Evolutionary conservation across 2,329 filamentous ascomycete species (phyloP).

Genomic region (Fusarium brachygibbosum): DNA sequence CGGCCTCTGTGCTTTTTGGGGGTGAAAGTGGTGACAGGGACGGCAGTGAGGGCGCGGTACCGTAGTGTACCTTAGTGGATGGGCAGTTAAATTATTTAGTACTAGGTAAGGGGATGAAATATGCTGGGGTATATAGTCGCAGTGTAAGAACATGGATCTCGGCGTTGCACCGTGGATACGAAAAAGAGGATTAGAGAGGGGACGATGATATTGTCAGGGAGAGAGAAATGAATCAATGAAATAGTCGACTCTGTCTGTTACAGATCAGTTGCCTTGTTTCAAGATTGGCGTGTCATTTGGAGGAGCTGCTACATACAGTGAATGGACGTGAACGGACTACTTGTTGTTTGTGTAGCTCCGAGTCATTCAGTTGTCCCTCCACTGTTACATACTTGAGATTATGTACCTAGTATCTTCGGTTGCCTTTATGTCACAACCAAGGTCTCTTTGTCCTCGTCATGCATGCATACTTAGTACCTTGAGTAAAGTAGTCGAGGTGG

Average conservation of each 20-base stretch:
- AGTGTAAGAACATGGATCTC: conserved; percentile 42
- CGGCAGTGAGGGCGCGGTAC: conserved; percentile 34
- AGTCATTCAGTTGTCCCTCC: neutral
- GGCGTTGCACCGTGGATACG: conserved; percentile 34
- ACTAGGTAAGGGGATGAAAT: conserved; percentile 43
- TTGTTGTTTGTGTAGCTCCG: conserved; percentile 19
- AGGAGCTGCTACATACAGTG: conserved; percentile 10
- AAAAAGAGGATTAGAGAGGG: conserved; percentile 29
- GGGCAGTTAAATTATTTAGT: conserved; percentile 44
- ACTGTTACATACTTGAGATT: conserved; percentile 1
- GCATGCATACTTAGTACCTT: neutral
- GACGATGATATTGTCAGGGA: conserved; percentile 16
- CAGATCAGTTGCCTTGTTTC: conserved; percentile 14
- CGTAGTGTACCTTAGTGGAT: conserved; percentile 36
- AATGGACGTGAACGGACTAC: conserved; percentile 20
- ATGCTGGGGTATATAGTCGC: conserved; percentile 41
- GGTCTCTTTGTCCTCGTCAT: conserved; percentile 3
- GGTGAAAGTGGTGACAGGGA: conserved; percentile 32
- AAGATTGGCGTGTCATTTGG: conserved; percentile 5
- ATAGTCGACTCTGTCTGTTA: neutral
- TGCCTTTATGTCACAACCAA: neutral
- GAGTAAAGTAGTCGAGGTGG: neutral
- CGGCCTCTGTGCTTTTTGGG: conserved; percentile 45
- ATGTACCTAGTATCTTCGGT: neutral
- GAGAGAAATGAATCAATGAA: conserved; percentile 3